A percentile compares a stretch with the other conserved stretches of the same genome.
phyloP scores from a whole-genome alignment of 768 basidiomycete species.

The Pisolithus microcarpus region DNA sequence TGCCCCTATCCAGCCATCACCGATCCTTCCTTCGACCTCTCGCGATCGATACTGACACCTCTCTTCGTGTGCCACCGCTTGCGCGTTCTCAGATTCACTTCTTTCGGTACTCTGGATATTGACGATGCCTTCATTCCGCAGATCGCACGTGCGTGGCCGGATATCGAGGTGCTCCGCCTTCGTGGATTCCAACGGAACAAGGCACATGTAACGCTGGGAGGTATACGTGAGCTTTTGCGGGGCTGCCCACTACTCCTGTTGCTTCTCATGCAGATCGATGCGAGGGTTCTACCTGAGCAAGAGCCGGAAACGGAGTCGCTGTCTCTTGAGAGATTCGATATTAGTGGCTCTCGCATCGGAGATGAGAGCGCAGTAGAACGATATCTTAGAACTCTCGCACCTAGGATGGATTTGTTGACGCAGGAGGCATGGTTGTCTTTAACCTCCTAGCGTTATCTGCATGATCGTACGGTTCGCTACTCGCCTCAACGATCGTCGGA shows the following conservation, averaged over 20 bases:
- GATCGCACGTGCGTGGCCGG: slow-evolving; percentile 22
- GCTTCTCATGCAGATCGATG: slow-evolving; percentile 21
- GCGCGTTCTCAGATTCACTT: slow-evolving; percentile 15
- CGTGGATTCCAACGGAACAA: slow-evolving; percentile 23
- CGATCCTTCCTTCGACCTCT: slow-evolving; percentile 16
- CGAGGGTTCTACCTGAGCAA: slow-evolving; percentile 2
- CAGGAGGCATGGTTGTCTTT: too few relatives aligned
- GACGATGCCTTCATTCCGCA: slow-evolving; percentile 21
- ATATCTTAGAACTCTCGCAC: slow-evolving; percentile 19
- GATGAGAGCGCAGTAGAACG: slow-evolving; percentile 19
- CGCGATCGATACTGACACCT: slow-evolving; percentile 18
- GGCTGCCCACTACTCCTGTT: slow-evolving; percentile 13
- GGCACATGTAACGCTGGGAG: slow-evolving; percentile 14
- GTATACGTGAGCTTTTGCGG: slow-evolving; percentile 15
- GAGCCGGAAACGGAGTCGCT: background rate
- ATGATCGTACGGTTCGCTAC: too few relatives aligned
- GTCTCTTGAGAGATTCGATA: slow-evolving; percentile 19
- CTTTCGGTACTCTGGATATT: slow-evolving; percentile 22
- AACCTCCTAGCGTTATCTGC: too few relatives aligned
- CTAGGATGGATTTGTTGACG: slow-evolving; percentile 11
- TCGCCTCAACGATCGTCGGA: too few relatives aligned
- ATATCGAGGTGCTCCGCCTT: slow-evolving; percentile 20
- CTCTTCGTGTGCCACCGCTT: slow-evolving; percentile 17
- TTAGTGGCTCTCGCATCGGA: slow-evolving; percentile 23
- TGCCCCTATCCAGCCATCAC: background rate